Evolutionary conservation across 805 yeast species (phyloP), one percentile per base, ranked within the genome.

Genomic region (Hanseniaspora valbyensis): DNA sequence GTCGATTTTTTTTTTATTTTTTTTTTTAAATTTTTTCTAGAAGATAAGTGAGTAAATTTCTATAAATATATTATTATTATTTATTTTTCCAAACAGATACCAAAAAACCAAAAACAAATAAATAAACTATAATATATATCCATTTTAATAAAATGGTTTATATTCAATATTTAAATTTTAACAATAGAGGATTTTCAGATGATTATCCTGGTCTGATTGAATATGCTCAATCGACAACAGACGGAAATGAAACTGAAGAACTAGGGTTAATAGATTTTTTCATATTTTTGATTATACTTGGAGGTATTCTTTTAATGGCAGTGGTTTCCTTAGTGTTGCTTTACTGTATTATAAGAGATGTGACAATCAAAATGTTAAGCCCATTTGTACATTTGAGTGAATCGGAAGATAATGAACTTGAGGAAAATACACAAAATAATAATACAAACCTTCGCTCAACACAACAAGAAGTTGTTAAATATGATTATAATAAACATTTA

Each of bases 401-500:
- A 4, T 16, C 42, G 14, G 38, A 40, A 33, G 50, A 49, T 12
- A 36, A 49, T 22, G 19, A n/a, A 21, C 38, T 43, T 12, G 48
- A 42, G 18, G 36, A 42, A 16, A 40, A 53, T 18, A 39, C 49
- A 21, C n/a, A n/a, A n/a, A n/a, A n/a, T n/a, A n/a, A n/a, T n/a
- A n/a, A n/a, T n/a, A n/a, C n/a, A n/a, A n/a, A n/a, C n/a, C n/a
- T n/a, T n/a, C 34, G 32, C 21, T 25, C 32, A 22, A 36, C 18
- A n/a, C 26, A 18, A 32, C 24, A 8, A 7, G 34, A 14, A 29
- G 40, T 2, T 16, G 38, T 54, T 4, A 56, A 61, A 44, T 64
- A 50, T 33, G 37, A 65, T 63, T 81, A 84, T 0, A 83, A 81
- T 21, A 71, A 74, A n/a, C 45, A 40, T 42, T 70, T 76, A 54